A percentile compares a stretch with the other conserved stretches of the same genome.
These are phyloP conservation scores for Aspergillus saccharolyticus DNA, from an alignment of 495 filamentous ascomycete species.

Conservation along the genomic window DNA sequence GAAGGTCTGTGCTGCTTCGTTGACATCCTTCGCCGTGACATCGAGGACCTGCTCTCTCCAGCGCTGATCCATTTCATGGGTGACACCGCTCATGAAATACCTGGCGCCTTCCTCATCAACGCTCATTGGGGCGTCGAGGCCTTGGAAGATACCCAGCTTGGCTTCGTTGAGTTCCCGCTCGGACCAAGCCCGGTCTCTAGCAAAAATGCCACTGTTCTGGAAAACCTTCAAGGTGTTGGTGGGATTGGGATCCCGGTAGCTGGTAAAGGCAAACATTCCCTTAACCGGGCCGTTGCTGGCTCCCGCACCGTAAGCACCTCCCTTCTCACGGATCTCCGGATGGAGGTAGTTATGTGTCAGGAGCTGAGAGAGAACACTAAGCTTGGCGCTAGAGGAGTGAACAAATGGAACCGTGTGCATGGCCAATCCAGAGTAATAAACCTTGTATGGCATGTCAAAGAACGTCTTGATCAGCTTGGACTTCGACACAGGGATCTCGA, in stretches of 20 bases:
- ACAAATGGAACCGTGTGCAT: slow-evolving; percentile 83
- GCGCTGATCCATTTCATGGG: slow-evolving; percentile 82
- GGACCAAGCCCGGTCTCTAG: slow-evolving; percentile 77
- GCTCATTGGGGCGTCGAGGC: slow-evolving; percentile 84
- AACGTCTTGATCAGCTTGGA: slow-evolving; percentile 61
- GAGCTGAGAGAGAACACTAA: slow-evolving; percentile 85
- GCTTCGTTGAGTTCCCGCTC: slow-evolving; percentile 89
- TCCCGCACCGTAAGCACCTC: slow-evolving; percentile 90
- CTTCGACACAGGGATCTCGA: slow-evolving; percentile 29
- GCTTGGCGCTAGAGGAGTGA: slow-evolving; percentile 63
- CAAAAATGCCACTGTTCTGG: slow-evolving; percentile 75
- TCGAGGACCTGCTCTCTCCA: slow-evolving; percentile 83
- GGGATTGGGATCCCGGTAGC: slow-evolving; percentile 96
- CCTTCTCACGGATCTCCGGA: slow-evolving; percentile 97
- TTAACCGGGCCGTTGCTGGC: slow-evolving; percentile 74
- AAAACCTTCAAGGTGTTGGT: slow-evolving; percentile 83
- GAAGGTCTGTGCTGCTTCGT: slow-evolving; percentile 73
- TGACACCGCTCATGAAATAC: slow-evolving; percentile 78
- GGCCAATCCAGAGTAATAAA: slow-evolving; percentile 82
- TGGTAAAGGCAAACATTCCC: slow-evolving; percentile 90
- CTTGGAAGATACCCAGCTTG: slow-evolving; percentile 90
- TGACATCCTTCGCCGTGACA: slow-evolving; percentile 76
- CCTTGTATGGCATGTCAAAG: slow-evolving; percentile 93
- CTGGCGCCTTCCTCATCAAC: slow-evolving; percentile 86
- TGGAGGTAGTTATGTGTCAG: slow-evolving; percentile 97